These are phyloP conservation scores for Pythium biforme DNA, from an alignment of 352 stramenopile genomes.

Conservation along the genomic window DNA sequence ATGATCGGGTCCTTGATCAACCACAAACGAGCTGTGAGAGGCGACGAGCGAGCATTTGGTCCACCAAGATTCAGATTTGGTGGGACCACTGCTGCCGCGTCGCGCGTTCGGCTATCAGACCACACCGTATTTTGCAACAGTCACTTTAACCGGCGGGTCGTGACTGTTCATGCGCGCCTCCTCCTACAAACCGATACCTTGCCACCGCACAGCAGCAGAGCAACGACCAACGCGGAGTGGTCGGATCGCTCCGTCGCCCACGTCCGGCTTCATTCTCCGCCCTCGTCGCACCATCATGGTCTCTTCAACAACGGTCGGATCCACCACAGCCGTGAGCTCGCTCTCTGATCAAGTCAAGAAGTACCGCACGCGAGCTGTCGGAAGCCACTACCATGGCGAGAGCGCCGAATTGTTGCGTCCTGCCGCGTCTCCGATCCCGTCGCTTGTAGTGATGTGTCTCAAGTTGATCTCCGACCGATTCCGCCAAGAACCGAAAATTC, in stretches of 20 bases:
- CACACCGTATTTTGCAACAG: not conserved
- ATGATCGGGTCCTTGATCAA: too few species aligned
- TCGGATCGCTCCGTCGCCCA: not conserved
- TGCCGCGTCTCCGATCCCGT: conserved; percentile 35
- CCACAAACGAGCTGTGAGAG: too few species aligned
- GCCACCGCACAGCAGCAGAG: not conserved
- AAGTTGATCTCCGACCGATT: conserved; percentile 82
- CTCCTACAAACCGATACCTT: not conserved
- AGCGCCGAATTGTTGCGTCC: conserved; percentile 12
- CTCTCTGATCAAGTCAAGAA: conserved; percentile 84
- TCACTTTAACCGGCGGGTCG: conserved; percentile 1
- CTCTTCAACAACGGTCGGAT: conserved; percentile 57
- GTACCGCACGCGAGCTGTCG: conserved; percentile 64
- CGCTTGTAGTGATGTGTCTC: conserved; percentile 71
- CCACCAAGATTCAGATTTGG: too few species aligned
- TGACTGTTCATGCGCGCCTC: conserved; percentile 5
- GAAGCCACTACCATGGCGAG: conserved; percentile 34
- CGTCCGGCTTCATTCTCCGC: not conserved
- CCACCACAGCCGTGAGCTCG: conserved; percentile 62
- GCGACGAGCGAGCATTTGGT: too few species aligned
- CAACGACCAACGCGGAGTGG: not conserved
- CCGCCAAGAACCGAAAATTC: conserved; percentile 57
- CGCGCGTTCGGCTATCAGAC: not conserved
- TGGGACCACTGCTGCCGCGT: too few species aligned
- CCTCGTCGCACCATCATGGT: conserved; percentile 38